Base-by-base conservation (phyloP, 768 basidiomycete species). In the Pisolithus marmoratus region DNA sequence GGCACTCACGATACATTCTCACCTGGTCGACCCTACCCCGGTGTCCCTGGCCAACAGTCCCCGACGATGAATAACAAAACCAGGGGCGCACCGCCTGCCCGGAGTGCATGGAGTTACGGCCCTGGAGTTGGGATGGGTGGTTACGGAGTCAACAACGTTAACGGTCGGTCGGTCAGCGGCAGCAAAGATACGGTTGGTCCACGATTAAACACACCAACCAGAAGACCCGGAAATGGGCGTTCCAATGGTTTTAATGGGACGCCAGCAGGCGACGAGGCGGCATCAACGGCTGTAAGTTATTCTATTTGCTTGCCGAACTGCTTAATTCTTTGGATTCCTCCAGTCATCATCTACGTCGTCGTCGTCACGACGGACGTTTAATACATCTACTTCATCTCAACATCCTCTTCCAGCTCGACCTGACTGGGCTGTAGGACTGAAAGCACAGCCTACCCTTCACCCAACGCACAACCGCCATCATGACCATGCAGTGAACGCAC, bases 341-440 rank as follows among this genome's bases (percentile, higher is more conserved):
- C 57, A 81, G 87, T 89, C 87, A 27, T 89, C 88, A 43, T 85
- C 85, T 6, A 83, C 83, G 2, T 90, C 90, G 6, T 90, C 88
- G 0, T 89, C 87, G 1, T 91, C 90, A 37, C 79, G 85, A 37
- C 78, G 82, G 56, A 88, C 87, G 6, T 87, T 79, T 34, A 34
- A 34, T 57, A 87, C 86, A 2, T 89, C 88, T 31, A 80, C 79
- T 1, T 74, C 85, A 5, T 88, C 88, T 58, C 76, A 90, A 70
- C 82, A 84, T 51, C 90, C 90, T 14, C 75, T 93, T 37, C 90
- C 90, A 4, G 72, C 88, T 2, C 77, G 90, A 52, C 90, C 90
- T 38, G 90, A 93, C 64, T 93, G 91, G 90, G 90, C 90, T 17
- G 87, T 92, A 4, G 88, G 88, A 15, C 73, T 92, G 31, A 89